Evolutionary conservation across 768 basidiomycete genomes (phyloP), one percentile per base, ranked within the genome.

Genomic region (Naganishia vaughanmartiniae): DNA sequence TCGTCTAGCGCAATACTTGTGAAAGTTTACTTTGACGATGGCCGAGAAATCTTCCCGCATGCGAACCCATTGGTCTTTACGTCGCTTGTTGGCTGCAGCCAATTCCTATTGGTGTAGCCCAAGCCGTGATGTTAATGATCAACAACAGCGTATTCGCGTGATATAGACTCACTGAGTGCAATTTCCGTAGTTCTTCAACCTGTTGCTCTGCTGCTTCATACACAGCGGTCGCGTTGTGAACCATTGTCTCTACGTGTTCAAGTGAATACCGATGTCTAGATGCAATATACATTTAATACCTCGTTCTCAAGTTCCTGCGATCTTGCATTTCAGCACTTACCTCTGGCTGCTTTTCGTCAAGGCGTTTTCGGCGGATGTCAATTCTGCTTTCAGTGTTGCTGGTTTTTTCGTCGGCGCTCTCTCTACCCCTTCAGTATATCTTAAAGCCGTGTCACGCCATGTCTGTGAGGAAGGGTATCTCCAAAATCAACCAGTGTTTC

Each of bases 1-100:
- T 30, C 60, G 36, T 17, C 60, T 42, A 26, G 60, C 60, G 42
- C 60, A 63, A 30, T 63, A 30, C 39, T 69, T 55, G 28, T 68
- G 67, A n/a, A 54, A 68, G 34, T 54, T 68, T 10, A 42, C 36
- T 36, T 28, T 68, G 34, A 54, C 53, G 19, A 36, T 30, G 2
- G 31, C 51, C 3, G 68, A 36, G 42, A 46, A 54, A n/a, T 30
- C 60, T 45, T n/a, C 36, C 33, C 60, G 60, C 60, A 63, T 63
- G 10, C 24, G 15, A 1, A 14, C 11, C 60, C 60, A 63, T 6
- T 15, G 11, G 3, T 63, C 42, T 26, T 46, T 63, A 26, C 36
- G 36, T 6, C 42, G 36, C 28, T 39, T 31, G 28, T 34, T 34
- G n/a, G 24, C 60, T 24, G n/a, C 30, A 7, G 5, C 39, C 24